Conservation (phyloP, 305 asterid species). For the Fraxinus velutina region DNA sequence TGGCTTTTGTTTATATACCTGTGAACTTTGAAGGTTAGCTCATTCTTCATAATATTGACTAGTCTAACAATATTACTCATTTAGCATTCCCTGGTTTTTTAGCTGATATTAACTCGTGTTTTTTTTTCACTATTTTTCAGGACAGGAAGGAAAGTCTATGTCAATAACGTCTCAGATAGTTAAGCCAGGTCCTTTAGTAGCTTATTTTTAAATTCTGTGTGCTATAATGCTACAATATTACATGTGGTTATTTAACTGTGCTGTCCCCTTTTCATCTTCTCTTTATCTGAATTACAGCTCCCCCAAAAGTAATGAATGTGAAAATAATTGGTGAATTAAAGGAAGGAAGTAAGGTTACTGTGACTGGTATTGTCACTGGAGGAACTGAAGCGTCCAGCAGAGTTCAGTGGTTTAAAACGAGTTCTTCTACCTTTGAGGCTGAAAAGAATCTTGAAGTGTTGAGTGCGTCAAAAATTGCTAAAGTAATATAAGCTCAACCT, state of each 20-base stretch:
- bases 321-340: conserved; percentile 91
- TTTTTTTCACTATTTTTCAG: conserved; percentile 42
- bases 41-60: conserved; percentile 16
- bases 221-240: not conserved
- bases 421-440: conserved; percentile 57
- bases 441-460: conserved; percentile 79
- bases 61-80: conserved; percentile 18
- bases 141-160: conserved; percentile 85
- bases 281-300: conserved; percentile 56
- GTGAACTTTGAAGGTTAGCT: conserved; percentile 87
- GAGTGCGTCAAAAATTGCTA: conserved; percentile 85
- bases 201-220: not conserved
- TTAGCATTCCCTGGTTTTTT: conserved; percentile 14
- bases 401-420: conserved; percentile 97
- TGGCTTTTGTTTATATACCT: conserved; percentile 77
- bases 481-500: conserved; percentile 42
- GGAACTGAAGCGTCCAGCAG: conserved; percentile 99
- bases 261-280: conserved; percentile 5
- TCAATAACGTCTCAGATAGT: conserved; percentile 63
- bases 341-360: conserved; percentile 96
- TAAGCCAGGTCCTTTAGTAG: conserved; percentile 56
- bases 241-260: conserved; percentile 9
- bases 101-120: conserved; percentile 7
- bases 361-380: conserved; percentile 87
- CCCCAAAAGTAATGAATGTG: conserved; percentile 75